Conservation (phyloP, 495 filamentous ascomycete genomes). For the Neurospora sp. region DNA sequence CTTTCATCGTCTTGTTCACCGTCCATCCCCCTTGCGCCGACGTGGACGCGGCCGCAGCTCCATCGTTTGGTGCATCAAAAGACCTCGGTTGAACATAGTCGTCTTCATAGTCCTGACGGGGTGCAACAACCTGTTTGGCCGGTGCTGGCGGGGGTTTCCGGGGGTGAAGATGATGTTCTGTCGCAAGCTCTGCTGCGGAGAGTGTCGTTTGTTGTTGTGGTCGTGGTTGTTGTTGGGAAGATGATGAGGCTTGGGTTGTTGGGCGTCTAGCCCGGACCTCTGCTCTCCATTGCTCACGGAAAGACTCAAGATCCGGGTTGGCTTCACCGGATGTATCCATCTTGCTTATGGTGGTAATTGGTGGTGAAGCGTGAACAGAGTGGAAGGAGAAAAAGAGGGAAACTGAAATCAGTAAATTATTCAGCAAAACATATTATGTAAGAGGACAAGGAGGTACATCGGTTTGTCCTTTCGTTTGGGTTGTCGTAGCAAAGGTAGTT, state of each 20-base stretch:
- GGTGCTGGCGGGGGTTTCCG: conserved; percentile 9
- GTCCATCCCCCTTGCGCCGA: conserved; percentile 7
- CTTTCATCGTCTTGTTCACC: conserved; percentile 19
- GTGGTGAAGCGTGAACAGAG: neutral
- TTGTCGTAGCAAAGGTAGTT: neutral
- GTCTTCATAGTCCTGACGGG: conserved; percentile 15
- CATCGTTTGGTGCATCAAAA: conserved; percentile 25
- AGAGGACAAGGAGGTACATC: neutral
- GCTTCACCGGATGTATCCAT: conserved; percentile 14
- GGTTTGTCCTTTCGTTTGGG: neutral
- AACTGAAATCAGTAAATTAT: neutral
- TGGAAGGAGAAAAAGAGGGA: neutral
- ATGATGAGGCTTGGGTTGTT: neutral
- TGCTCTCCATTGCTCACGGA: conserved; percentile 30
- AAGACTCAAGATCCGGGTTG: conserved; percentile 30
- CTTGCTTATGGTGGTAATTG: neutral
- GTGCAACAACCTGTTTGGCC: conserved; percentile 4
- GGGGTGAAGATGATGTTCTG: neutral
- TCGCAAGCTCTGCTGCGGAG: conserved; percentile 1
- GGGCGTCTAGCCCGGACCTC: conserved; percentile 20
- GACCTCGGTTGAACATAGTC: conserved; percentile 27
- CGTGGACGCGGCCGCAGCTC: neutral
- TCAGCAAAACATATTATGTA: neutral
- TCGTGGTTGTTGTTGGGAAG: conserved; percentile 6
- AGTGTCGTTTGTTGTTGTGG: conserved; percentile 3